Base-by-base conservation (phyloP, 805 yeast genomes). In the Kodamaea neixiangensis region DNA sequence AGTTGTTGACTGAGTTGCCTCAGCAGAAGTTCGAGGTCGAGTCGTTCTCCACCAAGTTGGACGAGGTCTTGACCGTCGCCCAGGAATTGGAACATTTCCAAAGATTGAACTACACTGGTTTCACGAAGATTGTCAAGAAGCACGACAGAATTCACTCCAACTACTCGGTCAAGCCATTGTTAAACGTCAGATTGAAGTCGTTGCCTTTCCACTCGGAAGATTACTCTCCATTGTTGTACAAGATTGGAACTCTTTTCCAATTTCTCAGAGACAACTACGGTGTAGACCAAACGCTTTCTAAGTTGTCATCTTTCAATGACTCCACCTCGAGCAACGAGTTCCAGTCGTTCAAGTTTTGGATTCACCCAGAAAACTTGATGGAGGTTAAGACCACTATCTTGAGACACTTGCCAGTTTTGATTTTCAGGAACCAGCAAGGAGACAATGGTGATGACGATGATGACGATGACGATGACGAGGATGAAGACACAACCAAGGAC, bases 351-450 rank as follows among this genome's bases (percentile, higher is more conserved):
- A 90, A 89, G 71, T 93, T 93, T 69, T 93, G 99, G 99, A 80
- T 94, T 41, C 98, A 93, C 67, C 92, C 93, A n/a, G 99, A 94
- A 60, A 88, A 90, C 66, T 68, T 94, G 65, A 92, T 93, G 97
- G 98, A 93, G 72, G 97, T 92, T 50, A 93, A 93, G 73, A 90
- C 98, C n/a, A 84, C 91, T 53, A 89, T 93, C 57, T 80, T 93
- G 65, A 86, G 98, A 67, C 96, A 90, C 62, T 80, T 93, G 58
- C 99, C 99, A 1, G 96, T 92, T 5, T 78, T 93, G 55, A 87
- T 93, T 44, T 94, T 91, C 63, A 67, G 60, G 54, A 75, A 78
- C 58, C 77, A 71, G 46, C 76, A 77, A 50, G 77, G 68, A 44
- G 73, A 73, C 48, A 82, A 78, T 37, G 83, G 78, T 51, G 81